Evolutionary conservation across 768 basidiomycete genomes (phyloP).

Genomic region (Trametes punicea): DNA sequence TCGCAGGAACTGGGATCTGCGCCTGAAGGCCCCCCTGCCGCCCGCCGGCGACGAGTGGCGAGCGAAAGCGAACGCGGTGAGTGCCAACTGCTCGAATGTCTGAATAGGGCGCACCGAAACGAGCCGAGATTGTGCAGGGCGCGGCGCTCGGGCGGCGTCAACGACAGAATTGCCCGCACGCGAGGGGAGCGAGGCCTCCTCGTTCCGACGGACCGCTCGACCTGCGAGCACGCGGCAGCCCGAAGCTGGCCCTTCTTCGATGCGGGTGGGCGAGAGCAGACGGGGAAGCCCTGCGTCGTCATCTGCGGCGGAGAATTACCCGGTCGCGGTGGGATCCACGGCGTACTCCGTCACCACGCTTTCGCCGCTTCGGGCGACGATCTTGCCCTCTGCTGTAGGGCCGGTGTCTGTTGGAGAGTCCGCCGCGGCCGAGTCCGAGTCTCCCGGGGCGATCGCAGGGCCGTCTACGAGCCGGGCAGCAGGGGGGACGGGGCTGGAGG

Average conservation of each 20-base stretch:
- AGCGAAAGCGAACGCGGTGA: conserved; percentile 7
- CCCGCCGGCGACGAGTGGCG: neutral
- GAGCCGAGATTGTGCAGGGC: conserved; percentile 1
- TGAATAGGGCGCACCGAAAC: neutral
- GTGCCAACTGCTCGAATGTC: neutral
- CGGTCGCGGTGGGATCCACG: conserved; percentile 16
- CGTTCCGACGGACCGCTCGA: neutral
- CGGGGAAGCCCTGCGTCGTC: conserved; percentile 11
- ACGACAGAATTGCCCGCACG: neutral
- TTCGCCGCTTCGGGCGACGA: conserved; percentile 13
- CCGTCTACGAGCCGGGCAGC: neutral
- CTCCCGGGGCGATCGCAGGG: neutral
- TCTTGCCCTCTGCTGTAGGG: conserved; percentile 7
- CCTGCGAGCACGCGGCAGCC: neutral
- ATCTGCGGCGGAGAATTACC: conserved; percentile 3
- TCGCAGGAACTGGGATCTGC: neutral
- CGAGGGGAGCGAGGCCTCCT: neutral
- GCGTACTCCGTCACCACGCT: conserved; percentile 17
- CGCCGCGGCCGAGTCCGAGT: neutral
- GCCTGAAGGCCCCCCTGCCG: neutral
- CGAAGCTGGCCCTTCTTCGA: conserved; percentile 8
- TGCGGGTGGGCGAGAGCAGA: neutral
- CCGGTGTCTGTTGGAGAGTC: neutral
- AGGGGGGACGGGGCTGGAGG: neutral
- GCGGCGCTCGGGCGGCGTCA: conserved; percentile 6